A percentile compares a stretch with the other conserved stretches of the same genome.
Evolutionary conservation across 306 rosid genomes (phyloP).

Genomic region (Trifolium pratense): DNA sequence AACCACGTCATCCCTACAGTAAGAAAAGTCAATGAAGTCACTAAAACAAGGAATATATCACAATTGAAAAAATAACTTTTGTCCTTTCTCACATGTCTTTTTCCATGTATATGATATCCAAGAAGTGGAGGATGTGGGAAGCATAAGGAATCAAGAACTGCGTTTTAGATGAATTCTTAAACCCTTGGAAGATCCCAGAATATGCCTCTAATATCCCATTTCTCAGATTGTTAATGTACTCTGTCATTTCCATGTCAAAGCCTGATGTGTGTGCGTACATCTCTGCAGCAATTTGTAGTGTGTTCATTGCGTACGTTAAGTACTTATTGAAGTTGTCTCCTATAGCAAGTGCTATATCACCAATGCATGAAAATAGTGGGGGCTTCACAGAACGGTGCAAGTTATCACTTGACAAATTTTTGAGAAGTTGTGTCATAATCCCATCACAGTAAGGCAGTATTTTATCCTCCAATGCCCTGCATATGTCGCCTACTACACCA

Average conservation of each 20-base stretch:
- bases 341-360: constrained; percentile 88
- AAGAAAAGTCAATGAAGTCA: constrained; percentile 18
- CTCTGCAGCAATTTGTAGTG: constrained; percentile 87
- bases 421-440: constrained; percentile 86
- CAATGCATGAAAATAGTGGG: constrained; percentile 89
- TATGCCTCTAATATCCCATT: constrained; percentile 95
- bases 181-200: constrained; percentile 94
- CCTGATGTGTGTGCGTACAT: constrained; percentile 70
- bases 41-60: constrained; percentile 22
- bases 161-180: constrained; percentile 79
- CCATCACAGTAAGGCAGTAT: constrained; percentile 92
- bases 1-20: constrained; percentile 84
- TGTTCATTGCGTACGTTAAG: constrained; percentile 89
- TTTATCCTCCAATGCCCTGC: constrained; percentile 89
- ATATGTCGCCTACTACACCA: constrained; percentile 94
- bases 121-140: constrained; percentile 80
- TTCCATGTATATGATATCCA: constrained; percentile 85
- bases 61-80: neutral
- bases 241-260: constrained; percentile 81
- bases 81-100: constrained; percentile 79
- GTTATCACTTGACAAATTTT: constrained; percentile 85
- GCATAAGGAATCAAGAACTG: constrained; percentile 88
- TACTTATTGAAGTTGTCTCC: constrained; percentile 87
- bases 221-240: constrained; percentile 82
- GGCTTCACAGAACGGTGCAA: constrained; percentile 93